A percentile compares a stretch with the other conserved stretches of the same genome.
phyloP scores from a whole-genome alignment of 768 basidiomycete genomes.

The Hericium rajendrae region DNA sequence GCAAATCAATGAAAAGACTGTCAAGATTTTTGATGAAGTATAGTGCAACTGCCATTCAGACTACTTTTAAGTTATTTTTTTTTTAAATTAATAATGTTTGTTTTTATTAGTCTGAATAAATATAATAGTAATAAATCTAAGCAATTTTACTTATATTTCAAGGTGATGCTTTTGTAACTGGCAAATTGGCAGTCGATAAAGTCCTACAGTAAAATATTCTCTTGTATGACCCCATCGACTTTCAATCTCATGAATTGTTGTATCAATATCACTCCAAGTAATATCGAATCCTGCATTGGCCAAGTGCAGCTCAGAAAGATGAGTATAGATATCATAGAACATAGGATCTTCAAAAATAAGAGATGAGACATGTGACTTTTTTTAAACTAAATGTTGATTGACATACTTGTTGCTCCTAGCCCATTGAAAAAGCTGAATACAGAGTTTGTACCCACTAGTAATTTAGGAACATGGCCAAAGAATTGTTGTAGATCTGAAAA shows the following conservation, averaged over 20 bases:
- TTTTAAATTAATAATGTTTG: too few relatives aligned
- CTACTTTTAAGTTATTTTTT: too few relatives aligned
- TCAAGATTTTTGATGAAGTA: too few relatives aligned
- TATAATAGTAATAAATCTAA: too few relatives aligned
- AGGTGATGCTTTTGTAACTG: background rate
- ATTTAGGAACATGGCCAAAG: constrained; percentile 70
- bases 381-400: background rate
- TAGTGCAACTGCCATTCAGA: too few relatives aligned
- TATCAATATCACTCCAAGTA: constrained; percentile 75
- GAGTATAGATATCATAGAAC: constrained; percentile 89
- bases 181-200: constrained; percentile 53
- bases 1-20: too few relatives aligned
- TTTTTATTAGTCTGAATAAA: too few relatives aligned
- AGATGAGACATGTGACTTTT: background rate
- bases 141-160: too few relatives aligned
- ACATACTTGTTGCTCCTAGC: constrained; percentile 84
- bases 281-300: constrained; percentile 72
- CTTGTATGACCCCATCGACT: constrained; percentile 70
- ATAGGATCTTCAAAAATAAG: constrained; percentile 47
- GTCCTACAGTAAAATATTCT: constrained; percentile 67
- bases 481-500: constrained; percentile 59
- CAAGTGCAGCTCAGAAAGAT: constrained; percentile 77
- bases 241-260: constrained; percentile 39
- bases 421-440: constrained; percentile 96
- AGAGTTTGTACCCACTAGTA: constrained; percentile 67